A percentile compares a stretch with the other conserved stretches of the same genome.
phyloP scores from a whole-genome alignment of 2,329 filamentous ascomycete species.

The Penicillium italicum region DNA sequence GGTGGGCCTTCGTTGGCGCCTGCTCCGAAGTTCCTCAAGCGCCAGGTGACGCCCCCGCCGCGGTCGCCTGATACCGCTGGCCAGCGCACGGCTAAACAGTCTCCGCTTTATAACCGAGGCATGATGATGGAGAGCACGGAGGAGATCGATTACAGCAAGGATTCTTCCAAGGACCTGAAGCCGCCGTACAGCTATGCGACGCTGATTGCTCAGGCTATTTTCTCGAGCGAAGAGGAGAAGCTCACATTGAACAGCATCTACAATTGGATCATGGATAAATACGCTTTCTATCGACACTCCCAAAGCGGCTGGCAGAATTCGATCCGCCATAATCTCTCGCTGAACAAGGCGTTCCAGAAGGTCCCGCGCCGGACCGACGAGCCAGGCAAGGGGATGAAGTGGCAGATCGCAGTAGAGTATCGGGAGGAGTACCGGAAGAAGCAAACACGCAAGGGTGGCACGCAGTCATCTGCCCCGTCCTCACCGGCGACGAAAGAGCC shows the following conservation, averaged over 20 bases:
- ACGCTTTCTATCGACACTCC: constrained; percentile 86
- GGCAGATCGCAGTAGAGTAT: constrained; percentile 82
- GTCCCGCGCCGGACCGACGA: constrained; percentile 89
- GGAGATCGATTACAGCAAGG: constrained; percentile 61
- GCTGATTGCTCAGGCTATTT: constrained; percentile 93
- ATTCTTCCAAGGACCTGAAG: constrained; percentile 85
- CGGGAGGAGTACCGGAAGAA: constrained; percentile 85
- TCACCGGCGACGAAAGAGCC: constrained; percentile 46
- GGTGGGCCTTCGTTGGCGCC: constrained; percentile 40
- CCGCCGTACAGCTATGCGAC: constrained; percentile 95
- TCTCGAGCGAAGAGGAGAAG: constrained; percentile 81
- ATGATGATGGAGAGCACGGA: constrained; percentile 54
- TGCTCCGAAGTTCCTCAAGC: constrained; percentile 43
- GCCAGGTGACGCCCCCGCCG: constrained; percentile 42
- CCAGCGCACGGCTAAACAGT: constrained; percentile 42
- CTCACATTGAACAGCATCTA: constrained; percentile 91
- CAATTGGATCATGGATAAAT: constrained; percentile 83
- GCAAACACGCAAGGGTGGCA: constrained; percentile 42
- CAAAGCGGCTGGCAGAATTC: constrained; percentile 97
- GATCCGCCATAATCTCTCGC: constrained; percentile 90
- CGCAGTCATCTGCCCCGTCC: constrained; percentile 45
- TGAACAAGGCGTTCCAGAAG: constrained; percentile 94
- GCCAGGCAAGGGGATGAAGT: constrained; percentile 98
- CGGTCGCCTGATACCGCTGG: constrained; percentile 41
- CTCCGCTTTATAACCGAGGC: constrained; percentile 48